phyloP scores from a whole-genome alignment of 192 early-diverging fungal species.

The Backusella australiensis region DNA sequence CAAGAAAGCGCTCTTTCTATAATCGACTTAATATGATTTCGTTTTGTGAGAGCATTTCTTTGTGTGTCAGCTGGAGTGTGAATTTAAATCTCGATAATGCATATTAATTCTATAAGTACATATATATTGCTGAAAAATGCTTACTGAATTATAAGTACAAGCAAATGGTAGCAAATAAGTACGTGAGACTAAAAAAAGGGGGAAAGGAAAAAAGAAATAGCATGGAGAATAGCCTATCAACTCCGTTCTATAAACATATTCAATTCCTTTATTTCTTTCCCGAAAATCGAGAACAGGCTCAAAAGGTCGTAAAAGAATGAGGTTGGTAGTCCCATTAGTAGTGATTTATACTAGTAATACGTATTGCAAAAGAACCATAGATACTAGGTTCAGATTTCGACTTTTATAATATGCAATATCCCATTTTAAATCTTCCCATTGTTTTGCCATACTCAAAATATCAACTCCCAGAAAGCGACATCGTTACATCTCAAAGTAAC shows the following conservation, averaged over 20 bases:
- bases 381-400: not conserved
- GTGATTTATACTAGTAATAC: constrained; percentile 1
- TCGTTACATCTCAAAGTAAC: not conserved
- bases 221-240: not conserved
- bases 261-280: not conserved
- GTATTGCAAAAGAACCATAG: not conserved
- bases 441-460: not conserved
- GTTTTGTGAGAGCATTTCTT: not conserved
- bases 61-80: not conserved
- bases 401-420: not conserved
- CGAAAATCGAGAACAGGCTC: not conserved
- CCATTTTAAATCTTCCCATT: not conserved
- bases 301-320: not conserved
- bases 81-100: not conserved
- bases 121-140: not conserved
- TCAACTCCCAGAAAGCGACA: not conserved
- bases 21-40: not conserved
- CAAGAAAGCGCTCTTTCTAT: not conserved
- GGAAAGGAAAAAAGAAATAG: not conserved
- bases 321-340: not conserved
- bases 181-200: not conserved
- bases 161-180: not conserved
- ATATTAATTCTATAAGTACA: not conserved
- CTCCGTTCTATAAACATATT: not conserved
- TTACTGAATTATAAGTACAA: not conserved